Base-by-base conservation (phyloP, 495 filamentous ascomycete genomes). In the Hypoxylon rickii region DNA sequence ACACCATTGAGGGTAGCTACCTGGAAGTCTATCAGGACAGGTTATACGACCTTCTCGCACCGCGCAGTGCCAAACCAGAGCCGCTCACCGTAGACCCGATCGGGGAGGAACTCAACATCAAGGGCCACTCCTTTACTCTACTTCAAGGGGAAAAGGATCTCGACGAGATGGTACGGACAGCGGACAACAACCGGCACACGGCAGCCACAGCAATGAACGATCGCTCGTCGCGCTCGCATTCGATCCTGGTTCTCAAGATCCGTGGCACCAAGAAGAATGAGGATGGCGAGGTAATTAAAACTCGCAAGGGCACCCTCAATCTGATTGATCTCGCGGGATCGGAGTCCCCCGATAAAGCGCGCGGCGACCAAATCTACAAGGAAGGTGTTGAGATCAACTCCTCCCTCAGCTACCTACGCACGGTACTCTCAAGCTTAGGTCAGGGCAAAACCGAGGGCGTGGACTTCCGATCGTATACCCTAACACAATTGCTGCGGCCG, bases 1-100 rank as follows among this genome's bases (percentile, higher is more conserved):
- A 97, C 68, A 87, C 81, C 0, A 95, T 99, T 86, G 89, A 92
- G 66, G 94, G 95, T 4, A 89, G 87, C 54, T 99, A 97, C 64
- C 85, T 99, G n/a, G 94, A 99, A 68, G 95, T 99, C 19, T 97
- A 99, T 80, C 97, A 99, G 62, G 94, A 99, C 65, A 91, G 91
- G 55, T 78, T 97, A 55, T 91, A 97, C 71, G 94, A 99, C 69
- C 77, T 99, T 2, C 83, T 99, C 8, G 86, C 91, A 17, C 73
- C 89, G 29, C 86, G 89, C 59, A 90, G 88, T 71, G 92, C 90
- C 74, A 94, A 89, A 75, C 88, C 93, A 38, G 94, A 97, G 61
- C 90, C 90, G 70, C 96, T 95, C 0, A 86, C 79, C 1, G 88
- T 99, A 26, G 66, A 68, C 7, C 37, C 66, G 6, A 49, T 68